These are phyloP conservation scores for Dichotomopilus funicola DNA, from an alignment of 2,329 filamentous ascomycete genomes.

Conservation along the genomic window DNA sequence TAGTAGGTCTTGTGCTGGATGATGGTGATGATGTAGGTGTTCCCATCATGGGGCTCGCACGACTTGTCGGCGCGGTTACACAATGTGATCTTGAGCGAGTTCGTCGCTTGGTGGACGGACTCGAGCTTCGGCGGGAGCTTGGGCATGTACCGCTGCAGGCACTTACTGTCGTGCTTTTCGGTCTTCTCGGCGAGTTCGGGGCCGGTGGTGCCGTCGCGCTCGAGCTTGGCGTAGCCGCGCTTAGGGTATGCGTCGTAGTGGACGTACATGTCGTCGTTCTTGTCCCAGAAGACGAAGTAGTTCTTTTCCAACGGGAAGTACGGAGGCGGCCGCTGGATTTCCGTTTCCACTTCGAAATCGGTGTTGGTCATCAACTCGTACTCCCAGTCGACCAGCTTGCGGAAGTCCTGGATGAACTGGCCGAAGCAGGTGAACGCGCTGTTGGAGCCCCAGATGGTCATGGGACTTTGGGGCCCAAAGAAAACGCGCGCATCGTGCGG, in stretches of 20 bases:
- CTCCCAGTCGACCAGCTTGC: conserved; percentile 41
- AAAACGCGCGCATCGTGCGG: conserved; percentile 55
- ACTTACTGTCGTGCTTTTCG: conserved; percentile 35
- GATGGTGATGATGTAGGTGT: conserved; percentile 50
- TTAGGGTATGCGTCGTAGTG: conserved; percentile 48
- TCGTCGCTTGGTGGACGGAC: conserved; percentile 54
- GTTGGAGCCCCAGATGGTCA: conserved; percentile 50
- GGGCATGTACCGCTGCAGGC: conserved; percentile 42
- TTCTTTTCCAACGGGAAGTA: conserved; percentile 51
- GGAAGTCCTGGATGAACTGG: conserved; percentile 50
- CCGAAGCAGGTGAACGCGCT: conserved; percentile 50
- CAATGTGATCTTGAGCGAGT: conserved; percentile 49
- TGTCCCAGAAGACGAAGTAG: conserved; percentile 57
- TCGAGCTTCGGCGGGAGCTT: conserved; percentile 31
- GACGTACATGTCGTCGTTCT: conserved; percentile 37
- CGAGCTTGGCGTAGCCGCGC: conserved; percentile 43
- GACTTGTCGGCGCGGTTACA: conserved; percentile 41
- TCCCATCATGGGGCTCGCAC: conserved; percentile 37
- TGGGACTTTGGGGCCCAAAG: conserved; percentile 44
- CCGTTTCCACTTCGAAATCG: conserved; percentile 39
- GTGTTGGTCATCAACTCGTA: conserved; percentile 23
- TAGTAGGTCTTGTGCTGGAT: conserved; percentile 49
- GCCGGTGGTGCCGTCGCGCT: conserved; percentile 39
- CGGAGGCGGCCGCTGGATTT: conserved; percentile 44
- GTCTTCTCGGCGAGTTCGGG: conserved; percentile 39